These are phyloP conservation scores for Trichoderma gracile DNA, from an alignment of 2,329 filamentous ascomycete genomes.

Conservation along the genomic window DNA sequence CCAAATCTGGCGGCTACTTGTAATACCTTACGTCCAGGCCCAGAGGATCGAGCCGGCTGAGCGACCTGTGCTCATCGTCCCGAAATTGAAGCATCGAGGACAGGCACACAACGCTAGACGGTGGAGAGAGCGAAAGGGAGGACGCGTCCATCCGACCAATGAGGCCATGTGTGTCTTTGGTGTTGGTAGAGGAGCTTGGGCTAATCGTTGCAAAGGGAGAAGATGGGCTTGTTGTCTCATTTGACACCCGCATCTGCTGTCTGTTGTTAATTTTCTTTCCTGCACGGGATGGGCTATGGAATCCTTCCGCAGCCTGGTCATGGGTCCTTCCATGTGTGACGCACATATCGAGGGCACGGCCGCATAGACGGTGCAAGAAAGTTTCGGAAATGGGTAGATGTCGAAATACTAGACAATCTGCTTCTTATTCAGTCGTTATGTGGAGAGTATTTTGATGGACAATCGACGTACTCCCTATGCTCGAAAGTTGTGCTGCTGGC, in stretches of 20 bases:
- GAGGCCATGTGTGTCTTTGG: not conserved
- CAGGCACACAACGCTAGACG: slow-evolving; percentile 4
- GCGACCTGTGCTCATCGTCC: not conserved
- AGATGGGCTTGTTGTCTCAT: slow-evolving; percentile 6
- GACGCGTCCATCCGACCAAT: slow-evolving; percentile 7
- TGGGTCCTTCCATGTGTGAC: slow-evolving; percentile 5
- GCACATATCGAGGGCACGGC: not conserved
- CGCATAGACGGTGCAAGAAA: not conserved
- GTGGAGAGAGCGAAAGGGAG: not conserved
- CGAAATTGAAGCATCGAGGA: slow-evolving; percentile 10
- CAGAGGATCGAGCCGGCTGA: not conserved
- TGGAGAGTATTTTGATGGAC: not conserved
- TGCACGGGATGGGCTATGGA: not conserved
- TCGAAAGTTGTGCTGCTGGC: not conserved
- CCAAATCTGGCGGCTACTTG: not conserved
- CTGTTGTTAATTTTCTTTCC: not conserved
- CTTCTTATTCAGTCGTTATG: not conserved
- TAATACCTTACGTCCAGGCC: not conserved
- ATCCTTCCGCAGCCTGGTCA: too few species aligned
- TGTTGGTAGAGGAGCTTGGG: not conserved
- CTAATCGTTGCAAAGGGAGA: slow-evolving; percentile 16
- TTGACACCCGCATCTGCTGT: not conserved
- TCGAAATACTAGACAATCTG: not conserved
- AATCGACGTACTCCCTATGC: not conserved
- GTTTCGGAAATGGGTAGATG: not conserved